Evolutionary conservation across 83 land plant genomes (phyloP).

Genomic region (Picea abies): DNA sequence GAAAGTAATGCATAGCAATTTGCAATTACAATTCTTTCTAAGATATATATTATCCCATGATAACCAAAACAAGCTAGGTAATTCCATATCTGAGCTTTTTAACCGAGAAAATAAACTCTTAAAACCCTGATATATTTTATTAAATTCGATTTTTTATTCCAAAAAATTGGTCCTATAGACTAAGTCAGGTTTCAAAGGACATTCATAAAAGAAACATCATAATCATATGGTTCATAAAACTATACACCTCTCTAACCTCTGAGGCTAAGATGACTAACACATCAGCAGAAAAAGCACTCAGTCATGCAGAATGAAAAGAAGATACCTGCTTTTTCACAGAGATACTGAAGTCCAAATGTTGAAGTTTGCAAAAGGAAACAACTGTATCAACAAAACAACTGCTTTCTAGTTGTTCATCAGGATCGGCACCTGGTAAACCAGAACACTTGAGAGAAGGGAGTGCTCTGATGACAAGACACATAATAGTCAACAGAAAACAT

Average conservation of each 20-base stretch:
- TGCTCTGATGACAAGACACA: conserved; percentile 51
- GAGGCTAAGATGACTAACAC: background rate
- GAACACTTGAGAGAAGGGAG: conserved; percentile 41
- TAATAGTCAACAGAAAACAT: conserved; percentile 59
- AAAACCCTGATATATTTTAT: too few relatives aligned
- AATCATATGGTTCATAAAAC: background rate
- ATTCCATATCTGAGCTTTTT: too few relatives aligned
- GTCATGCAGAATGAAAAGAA: background rate
- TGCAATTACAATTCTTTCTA: too few relatives aligned
- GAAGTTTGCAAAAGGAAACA: conserved; percentile 33
- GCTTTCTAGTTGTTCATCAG: conserved; percentile 43
- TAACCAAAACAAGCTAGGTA: too few relatives aligned
- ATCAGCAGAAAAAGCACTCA: background rate
- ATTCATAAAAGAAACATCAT: too few relatives aligned
- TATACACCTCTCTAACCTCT: too few relatives aligned
- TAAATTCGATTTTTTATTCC: too few relatives aligned
- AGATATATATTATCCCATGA: too few relatives aligned
- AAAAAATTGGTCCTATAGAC: too few relatives aligned
- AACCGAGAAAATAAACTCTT: too few relatives aligned
- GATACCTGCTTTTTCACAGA: conserved; percentile 69
- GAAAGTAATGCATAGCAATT: too few relatives aligned
- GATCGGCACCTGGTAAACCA: conserved; percentile 28
- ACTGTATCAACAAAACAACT: conserved; percentile 80
- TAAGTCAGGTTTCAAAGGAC: too few relatives aligned
- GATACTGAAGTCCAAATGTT: conserved; percentile 39